Percentiles rank a stretch among this genome's conserved stretches.
phyloP scores from a whole-genome alignment of 1,139 yeast genomes.

The Scheffersomyces cryptocercus region DNA sequence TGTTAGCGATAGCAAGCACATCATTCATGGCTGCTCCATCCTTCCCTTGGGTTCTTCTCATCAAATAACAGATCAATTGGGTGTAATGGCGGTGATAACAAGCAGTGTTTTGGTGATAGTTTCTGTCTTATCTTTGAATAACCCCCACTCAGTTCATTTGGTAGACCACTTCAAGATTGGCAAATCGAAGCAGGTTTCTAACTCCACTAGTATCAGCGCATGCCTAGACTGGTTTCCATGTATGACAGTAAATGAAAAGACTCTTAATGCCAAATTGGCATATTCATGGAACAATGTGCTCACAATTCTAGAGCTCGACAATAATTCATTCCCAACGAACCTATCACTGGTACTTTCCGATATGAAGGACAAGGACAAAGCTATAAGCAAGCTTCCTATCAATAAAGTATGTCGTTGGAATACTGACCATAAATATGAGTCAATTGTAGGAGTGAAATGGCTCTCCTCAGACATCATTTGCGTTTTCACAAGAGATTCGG shows the following conservation, averaged over 20 bases:
- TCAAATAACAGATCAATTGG: slow-evolving; percentile 56
- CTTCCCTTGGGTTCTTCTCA: slow-evolving; percentile 57
- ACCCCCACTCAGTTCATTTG: slow-evolving; percentile 27
- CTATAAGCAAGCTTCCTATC: slow-evolving; percentile 39
- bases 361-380: slow-evolving; percentile 41
- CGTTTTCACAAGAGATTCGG: slow-evolving; percentile 21
- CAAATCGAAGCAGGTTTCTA: slow-evolving; percentile 35
- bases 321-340: slow-evolving; percentile 29
- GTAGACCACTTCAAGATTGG: slow-evolving; percentile 57
- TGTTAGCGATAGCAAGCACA: slow-evolving; percentile 14
- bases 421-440: slow-evolving; percentile 31
- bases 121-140: slow-evolving; percentile 54
- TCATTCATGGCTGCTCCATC: slow-evolving; percentile 34
- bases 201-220: slow-evolving; percentile 26
- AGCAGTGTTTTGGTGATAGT: slow-evolving; percentile 51
- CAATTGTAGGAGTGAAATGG: slow-evolving; percentile 63
- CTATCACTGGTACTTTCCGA: slow-evolving; percentile 31
- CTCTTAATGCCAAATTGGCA: slow-evolving; percentile 54
- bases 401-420: slow-evolving; percentile 48
- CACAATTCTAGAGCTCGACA: slow-evolving; percentile 54
- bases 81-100: slow-evolving; percentile 64
- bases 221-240: slow-evolving; percentile 62
- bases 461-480: slow-evolving; percentile 50
- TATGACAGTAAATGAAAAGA: slow-evolving; percentile 19
- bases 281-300: slow-evolving; percentile 66